Evolutionary conservation across 345 rosid genomes (phyloP).

Genomic region (Populus euphratica): DNA sequence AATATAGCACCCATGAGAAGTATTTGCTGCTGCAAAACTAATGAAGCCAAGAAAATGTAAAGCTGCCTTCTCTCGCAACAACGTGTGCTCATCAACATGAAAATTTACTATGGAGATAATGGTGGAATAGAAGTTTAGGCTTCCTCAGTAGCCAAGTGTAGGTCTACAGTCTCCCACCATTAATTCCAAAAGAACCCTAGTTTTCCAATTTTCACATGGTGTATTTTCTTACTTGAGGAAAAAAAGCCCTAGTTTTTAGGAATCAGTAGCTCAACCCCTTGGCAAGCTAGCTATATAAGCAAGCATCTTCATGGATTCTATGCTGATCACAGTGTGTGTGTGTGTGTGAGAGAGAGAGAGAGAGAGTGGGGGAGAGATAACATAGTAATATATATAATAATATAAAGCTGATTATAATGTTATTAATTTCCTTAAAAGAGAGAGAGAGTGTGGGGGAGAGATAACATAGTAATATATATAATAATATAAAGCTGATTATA

Average conservation of each 20-base stretch:
- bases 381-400: background rate
- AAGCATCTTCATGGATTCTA: background rate
- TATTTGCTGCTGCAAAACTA: background rate
- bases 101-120: background rate
- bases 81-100: background rate
- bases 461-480: background rate
- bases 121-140: background rate
- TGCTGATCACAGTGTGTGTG: background rate
- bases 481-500: background rate
- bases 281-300: background rate
- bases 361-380: background rate
- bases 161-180: background rate
- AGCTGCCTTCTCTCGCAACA: background rate
- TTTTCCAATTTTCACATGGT: background rate
- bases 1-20: background rate
- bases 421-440: background rate
- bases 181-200: background rate
- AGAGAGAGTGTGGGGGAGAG: background rate
- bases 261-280: background rate
- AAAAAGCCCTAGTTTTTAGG: background rate
- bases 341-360: background rate
- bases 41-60: background rate
- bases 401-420: background rate
- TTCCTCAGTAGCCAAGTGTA: background rate
- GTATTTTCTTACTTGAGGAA: background rate